Conservation (phyloP, 371 early-diverging fungal species). For the Zychaea mexicana region DNA sequence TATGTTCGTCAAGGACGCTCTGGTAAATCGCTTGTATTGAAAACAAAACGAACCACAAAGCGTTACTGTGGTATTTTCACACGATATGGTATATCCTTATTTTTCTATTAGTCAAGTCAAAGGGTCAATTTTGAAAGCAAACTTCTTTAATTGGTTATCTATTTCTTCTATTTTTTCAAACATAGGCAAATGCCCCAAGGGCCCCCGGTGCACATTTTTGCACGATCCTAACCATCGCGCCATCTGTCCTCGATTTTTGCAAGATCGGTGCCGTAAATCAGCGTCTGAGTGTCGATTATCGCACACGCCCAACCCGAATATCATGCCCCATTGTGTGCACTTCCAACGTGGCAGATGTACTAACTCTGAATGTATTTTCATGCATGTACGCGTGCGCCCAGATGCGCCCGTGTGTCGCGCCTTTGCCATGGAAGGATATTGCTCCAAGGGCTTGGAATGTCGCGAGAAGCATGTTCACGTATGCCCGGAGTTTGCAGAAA, state of each 20-base stretch:
- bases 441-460: conserved; percentile 49
- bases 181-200: conserved; percentile 43
- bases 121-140: too few species aligned
- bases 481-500: conserved; percentile 62
- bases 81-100: conserved; percentile 34
- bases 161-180: neutral
- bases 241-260: conserved; percentile 56
- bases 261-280: conserved; percentile 41
- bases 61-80: conserved; percentile 43
- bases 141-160: too few species aligned
- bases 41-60: conserved; percentile 8
- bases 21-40: conserved; percentile 37
- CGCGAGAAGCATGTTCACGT: conserved; percentile 59
- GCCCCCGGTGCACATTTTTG: conserved; percentile 33
- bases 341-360: conserved; percentile 56
- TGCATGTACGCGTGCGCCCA: conserved; percentile 53
- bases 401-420: conserved; percentile 59
- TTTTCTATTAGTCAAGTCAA: too few species aligned
- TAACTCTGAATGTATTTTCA: conserved; percentile 49
- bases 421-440: conserved; percentile 63
- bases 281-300: conserved; percentile 46
- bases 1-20: conserved; percentile 39
- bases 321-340: conserved; percentile 56
- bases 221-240: conserved; percentile 57
- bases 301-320: conserved; percentile 49